Conservation (phyloP, 2,329 filamentous ascomycete genomes). For the Hymenoscyphus fructigenus region DNA sequence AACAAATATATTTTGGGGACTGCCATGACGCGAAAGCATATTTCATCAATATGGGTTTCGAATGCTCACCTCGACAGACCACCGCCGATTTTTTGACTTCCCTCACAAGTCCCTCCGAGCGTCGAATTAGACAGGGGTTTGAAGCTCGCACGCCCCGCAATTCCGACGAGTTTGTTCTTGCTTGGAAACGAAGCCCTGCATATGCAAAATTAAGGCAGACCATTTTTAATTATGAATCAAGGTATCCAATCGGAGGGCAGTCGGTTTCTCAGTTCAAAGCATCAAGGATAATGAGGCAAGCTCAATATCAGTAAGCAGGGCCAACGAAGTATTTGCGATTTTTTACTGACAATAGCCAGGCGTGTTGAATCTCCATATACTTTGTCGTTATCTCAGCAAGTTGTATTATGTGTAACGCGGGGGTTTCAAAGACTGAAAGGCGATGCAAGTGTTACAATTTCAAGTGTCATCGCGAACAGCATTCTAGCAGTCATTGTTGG, state of each 20-base stretch:
- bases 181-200: slow-evolving; percentile 45
- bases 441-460: slow-evolving; percentile 40
- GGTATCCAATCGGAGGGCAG: slow-evolving; percentile 30
- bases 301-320: slow-evolving; percentile 39
- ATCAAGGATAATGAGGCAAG: slow-evolving; percentile 34
- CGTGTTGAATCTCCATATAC: slow-evolving; percentile 62
- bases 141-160: slow-evolving; percentile 48
- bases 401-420: slow-evolving; percentile 75
- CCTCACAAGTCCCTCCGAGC: slow-evolving; percentile 61
- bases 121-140: slow-evolving; percentile 55
- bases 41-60: slow-evolving; percentile 68
- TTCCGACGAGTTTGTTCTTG: slow-evolving; percentile 51
- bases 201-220: slow-evolving; percentile 45
- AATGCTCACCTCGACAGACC: slow-evolving; percentile 58
- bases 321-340: background rate
- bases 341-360: slow-evolving; percentile 45
- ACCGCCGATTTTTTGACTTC: slow-evolving; percentile 70
- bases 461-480: slow-evolving; percentile 22
- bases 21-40: slow-evolving; percentile 63
- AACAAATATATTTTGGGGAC: slow-evolving; percentile 70
- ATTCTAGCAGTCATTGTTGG: slow-evolving; percentile 60
- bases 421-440: slow-evolving; percentile 68
- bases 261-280: slow-evolving; percentile 38
- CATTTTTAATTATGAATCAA: slow-evolving; percentile 50
- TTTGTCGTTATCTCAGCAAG: slow-evolving; percentile 71